A percentile compares a stretch with the other conserved stretches of the same genome.
phyloP scores from a whole-genome alignment of 306 rosid genomes.

The Cotoneaster glaucophyllus region DNA sequence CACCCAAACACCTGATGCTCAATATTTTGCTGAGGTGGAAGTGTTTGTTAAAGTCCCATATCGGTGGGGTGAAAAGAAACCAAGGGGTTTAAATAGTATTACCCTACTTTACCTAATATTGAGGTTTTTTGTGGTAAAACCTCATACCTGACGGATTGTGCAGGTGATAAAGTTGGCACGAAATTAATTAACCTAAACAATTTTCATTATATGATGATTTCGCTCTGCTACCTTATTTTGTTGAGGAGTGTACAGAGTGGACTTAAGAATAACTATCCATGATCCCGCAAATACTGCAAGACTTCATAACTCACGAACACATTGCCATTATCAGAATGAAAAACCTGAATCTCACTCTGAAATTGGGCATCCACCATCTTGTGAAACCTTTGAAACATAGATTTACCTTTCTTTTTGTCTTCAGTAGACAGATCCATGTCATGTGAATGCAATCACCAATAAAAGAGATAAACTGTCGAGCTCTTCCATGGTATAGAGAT shows the following conservation, averaged over 20 bases:
- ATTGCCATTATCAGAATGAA: not conserved
- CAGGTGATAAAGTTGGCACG: no score
- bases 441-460: not conserved
- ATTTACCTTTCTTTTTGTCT: not conserved
- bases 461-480: not conserved
- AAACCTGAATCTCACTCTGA: not conserved
- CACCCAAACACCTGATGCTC: no score
- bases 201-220: not conserved
- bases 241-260: not conserved
- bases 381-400: not conserved
- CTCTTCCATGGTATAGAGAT: not conserved
- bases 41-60: no score
- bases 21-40: no score
- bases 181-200: no score
- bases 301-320: not conserved
- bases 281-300: not conserved
- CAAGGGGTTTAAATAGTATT: no score
- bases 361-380: not conserved
- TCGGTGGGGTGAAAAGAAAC: no score
- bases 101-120: no score
- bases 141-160: no score
- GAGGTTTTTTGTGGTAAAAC: no score
- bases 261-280: not conserved
- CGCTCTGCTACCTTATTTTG: not conserved
- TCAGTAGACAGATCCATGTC: not conserved